Evolutionary conservation across 2,329 filamentous ascomycete species (phyloP), one percentile per base, ranked within the genome.

Genomic region (Aspergillus fumigatus): DNA sequence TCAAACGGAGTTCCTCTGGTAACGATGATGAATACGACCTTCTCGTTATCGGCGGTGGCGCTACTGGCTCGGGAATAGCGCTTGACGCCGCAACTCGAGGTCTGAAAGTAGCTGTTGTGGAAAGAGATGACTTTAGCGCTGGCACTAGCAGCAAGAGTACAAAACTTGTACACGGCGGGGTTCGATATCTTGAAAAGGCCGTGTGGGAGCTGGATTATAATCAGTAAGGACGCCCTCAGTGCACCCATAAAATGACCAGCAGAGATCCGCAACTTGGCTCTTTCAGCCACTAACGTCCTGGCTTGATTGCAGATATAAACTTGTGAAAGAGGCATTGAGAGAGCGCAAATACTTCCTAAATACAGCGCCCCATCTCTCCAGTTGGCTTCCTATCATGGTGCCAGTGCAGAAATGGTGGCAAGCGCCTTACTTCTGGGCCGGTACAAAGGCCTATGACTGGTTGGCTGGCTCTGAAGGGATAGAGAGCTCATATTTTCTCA

Each of bases 81-180:
- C 82, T 94, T 48, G 89, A 94, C 73, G 89, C 89, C 38, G 88
- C 86, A 23, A 92, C 89, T 2, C 83, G 89, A 64, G 89, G 89
- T 1, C 77, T 93, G 66, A 90, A 87, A 75, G 89, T 94, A 57
- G 89, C 90, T 11, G 76, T 92, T 51, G 88, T 94, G 17, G 89
- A 94, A 76, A 82, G 89, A 59, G 90, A 93, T 72, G 89, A 94
- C 74, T 94, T 93, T 72, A 87, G 87, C 65, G 83, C 87, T 60
- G 89, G 90, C 29, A 93, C 89, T 43, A 92, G 88, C 77, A 90
- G 88, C 73, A 93, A 93, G 79, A 92, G 88, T 77, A 94, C 89
- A 50, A 94, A 94, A 76, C 81, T 94, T 53, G 90, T 94, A 19
- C 89, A 94, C 74, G 89, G 89, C 64, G 89, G 89, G 68, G 90